These are phyloP conservation scores for Porcisia deanei DNA, from an alignment of 208 protist species.

Conservation along the genomic window DNA sequence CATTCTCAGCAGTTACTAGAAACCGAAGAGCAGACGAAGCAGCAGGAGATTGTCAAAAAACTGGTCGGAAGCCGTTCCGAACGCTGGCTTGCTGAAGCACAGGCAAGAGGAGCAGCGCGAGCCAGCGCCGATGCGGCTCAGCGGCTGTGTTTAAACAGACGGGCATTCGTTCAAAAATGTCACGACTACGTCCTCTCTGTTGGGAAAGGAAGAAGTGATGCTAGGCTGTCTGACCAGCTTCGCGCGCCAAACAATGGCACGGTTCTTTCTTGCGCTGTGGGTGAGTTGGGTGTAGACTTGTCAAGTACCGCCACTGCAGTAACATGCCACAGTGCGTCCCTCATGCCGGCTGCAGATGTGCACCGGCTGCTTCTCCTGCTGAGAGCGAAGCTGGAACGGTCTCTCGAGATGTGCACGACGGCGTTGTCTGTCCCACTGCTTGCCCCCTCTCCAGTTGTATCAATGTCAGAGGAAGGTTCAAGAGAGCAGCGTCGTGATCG, in stretches of 20 bases:
- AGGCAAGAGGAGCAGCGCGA: slow-evolving; percentile 2
- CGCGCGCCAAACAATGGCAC: background rate
- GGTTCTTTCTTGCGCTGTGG: background rate
- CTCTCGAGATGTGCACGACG: background rate
- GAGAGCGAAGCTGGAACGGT: slow-evolving; percentile 8
- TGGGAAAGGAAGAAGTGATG: background rate
- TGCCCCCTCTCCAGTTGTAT: background rate
- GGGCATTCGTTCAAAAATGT: slow-evolving; percentile 1
- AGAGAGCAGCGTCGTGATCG: background rate
- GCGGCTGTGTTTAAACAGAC: background rate
- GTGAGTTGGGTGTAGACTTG: background rate
- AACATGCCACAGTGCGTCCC: background rate
- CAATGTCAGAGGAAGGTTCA: background rate
- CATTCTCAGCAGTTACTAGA: slow-evolving; percentile 9
- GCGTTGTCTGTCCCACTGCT: background rate
- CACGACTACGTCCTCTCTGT: background rate
- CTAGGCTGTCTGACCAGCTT: background rate
- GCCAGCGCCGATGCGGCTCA: slow-evolving; percentile 6
- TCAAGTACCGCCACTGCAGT: background rate
- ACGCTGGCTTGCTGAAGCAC: background rate
- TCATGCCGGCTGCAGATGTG: slow-evolving; percentile 2
- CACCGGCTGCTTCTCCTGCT: slow-evolving; percentile 6
- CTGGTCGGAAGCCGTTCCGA: background rate
- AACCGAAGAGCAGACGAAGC: slow-evolving; percentile 10
- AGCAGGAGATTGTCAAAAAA: background rate